Percentiles rank a stretch among this genome's conserved stretches.
Conservation (phyloP, 1,284 basidiomycete species). For the Xanthoconium separans region DNA sequence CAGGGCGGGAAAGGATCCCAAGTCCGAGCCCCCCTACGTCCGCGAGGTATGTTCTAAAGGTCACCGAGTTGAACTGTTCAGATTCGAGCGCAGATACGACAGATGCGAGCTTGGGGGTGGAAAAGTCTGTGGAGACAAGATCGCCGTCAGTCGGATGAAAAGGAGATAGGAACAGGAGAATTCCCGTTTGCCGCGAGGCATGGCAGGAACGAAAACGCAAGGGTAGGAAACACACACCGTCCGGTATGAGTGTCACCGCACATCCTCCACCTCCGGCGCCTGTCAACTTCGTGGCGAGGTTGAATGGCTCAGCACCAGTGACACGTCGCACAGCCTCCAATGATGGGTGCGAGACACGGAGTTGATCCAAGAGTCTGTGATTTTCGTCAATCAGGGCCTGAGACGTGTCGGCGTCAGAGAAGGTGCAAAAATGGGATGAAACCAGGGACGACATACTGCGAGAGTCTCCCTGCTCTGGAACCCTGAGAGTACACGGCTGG, state of each 20-base stretch:
- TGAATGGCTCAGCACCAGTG: conserved; percentile 64
- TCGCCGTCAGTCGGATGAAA: conserved; percentile 8
- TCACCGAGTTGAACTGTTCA: conserved; percentile 43
- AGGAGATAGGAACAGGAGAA: background rate
- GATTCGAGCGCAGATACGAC: conserved; percentile 57
- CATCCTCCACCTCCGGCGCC: conserved; percentile 99
- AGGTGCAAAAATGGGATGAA: background rate
- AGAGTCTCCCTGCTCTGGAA: conserved; percentile 12
- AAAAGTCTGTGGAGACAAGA: conserved; percentile 52
- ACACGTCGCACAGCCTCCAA: conserved; percentile 81
- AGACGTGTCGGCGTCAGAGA: background rate
- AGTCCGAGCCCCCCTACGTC: conserved; percentile 92
- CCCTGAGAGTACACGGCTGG: conserved; percentile 72
- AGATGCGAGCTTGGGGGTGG: conserved; percentile 52
- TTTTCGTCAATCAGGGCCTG: conserved; percentile 86
- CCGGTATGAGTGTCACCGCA: conserved; percentile 92
- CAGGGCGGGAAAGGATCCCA: conserved; percentile 57
- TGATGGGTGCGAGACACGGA: conserved; percentile 93
- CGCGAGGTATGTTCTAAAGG: conserved; percentile 88
- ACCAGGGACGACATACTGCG: conserved; percentile 52
- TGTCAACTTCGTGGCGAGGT: conserved; percentile 92
- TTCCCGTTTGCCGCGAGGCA: background rate
- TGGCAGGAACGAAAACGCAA: background rate
- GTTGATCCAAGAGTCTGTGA: conserved; percentile 78
- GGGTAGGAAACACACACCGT: conserved; percentile 51